These are phyloP conservation scores for Rubus idaeus DNA, from an alignment of 306 rosid species.

Conservation along the genomic window DNA sequence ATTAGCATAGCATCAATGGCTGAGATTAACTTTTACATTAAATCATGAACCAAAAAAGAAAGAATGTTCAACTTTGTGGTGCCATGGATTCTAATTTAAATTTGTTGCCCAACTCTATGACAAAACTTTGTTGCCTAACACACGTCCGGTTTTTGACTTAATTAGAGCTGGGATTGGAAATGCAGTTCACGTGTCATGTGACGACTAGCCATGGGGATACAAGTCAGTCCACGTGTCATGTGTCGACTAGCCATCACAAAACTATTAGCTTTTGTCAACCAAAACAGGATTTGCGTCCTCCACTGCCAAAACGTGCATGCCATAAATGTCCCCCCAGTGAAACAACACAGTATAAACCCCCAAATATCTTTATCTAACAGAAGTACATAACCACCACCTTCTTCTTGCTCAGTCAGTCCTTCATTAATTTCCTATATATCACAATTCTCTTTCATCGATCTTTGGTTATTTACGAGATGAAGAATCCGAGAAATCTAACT, in stretches of 20 bases:
- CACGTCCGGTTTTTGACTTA: no score
- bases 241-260: not conserved
- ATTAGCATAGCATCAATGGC: no score
- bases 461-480: slow-evolving; percentile 28
- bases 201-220: not conserved
- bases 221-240: not conserved
- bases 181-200: not conserved
- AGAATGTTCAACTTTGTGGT: no score
- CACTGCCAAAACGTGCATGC: not conserved
- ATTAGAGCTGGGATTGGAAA: not conserved
- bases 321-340: not conserved
- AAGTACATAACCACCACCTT: not conserved
- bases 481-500: slow-evolving; percentile 22
- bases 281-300: not conserved
- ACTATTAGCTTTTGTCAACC: not conserved
- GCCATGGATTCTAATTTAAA: no score
- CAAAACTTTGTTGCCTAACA: no score
- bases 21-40: no score
- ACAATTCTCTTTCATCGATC: not conserved
- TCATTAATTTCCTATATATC: not conserved
- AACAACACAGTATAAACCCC: not conserved
- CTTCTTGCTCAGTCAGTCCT: not conserved
- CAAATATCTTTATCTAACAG: not conserved
- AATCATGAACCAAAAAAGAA: no score
- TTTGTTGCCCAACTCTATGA: no score